Percentiles rank a stretch among this genome's conserved stretches.
Evolutionary conservation across 805 yeast genomes (phyloP).

Genomic region (Blastobotrys mokoenaii): DNA sequence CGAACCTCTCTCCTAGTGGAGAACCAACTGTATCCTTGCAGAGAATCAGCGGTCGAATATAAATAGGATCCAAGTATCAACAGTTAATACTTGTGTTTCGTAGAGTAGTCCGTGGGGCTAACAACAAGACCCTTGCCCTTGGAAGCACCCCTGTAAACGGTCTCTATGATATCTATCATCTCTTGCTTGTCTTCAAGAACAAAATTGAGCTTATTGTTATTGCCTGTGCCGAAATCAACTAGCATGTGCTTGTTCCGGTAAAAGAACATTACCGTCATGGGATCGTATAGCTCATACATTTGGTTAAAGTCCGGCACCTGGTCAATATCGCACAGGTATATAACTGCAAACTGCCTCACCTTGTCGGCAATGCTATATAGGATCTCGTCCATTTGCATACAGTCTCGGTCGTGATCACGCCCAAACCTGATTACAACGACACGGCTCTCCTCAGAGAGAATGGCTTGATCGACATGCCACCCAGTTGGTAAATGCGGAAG

Average conservation of each 20-base stretch:
- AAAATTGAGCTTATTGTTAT: slow-evolving; percentile 89
- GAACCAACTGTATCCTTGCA: too few species aligned
- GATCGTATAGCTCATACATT: slow-evolving; percentile 87
- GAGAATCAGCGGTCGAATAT: too few species aligned
- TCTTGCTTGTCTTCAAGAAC: slow-evolving; percentile 73
- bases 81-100: slow-evolving; percentile 17
- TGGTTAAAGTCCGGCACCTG: slow-evolving; percentile 85
- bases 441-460: slow-evolving; percentile 76
- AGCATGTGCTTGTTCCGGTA: slow-evolving; percentile 88
- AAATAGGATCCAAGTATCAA: too few species aligned
- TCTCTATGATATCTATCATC: slow-evolving; percentile 82
- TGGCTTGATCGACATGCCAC: slow-evolving; percentile 98
- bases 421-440: slow-evolving; percentile 88
- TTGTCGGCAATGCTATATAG: slow-evolving; percentile 72
- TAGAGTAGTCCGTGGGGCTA: slow-evolving; percentile 45
- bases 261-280: slow-evolving; percentile 89
- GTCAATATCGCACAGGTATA: slow-evolving; percentile 82
- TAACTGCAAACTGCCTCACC: slow-evolving; percentile 77
- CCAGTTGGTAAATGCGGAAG: slow-evolving; percentile 76
- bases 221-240: slow-evolving; percentile 98
- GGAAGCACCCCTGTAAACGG: slow-evolving; percentile 81
- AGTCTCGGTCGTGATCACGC: slow-evolving; percentile 59
- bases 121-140: slow-evolving; percentile 89
- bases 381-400: slow-evolving; percentile 87
- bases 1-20: too few species aligned